Evolutionary conservation across 148 eudicot genomes (phyloP).

Genomic region (Nyssa sinensis): DNA sequence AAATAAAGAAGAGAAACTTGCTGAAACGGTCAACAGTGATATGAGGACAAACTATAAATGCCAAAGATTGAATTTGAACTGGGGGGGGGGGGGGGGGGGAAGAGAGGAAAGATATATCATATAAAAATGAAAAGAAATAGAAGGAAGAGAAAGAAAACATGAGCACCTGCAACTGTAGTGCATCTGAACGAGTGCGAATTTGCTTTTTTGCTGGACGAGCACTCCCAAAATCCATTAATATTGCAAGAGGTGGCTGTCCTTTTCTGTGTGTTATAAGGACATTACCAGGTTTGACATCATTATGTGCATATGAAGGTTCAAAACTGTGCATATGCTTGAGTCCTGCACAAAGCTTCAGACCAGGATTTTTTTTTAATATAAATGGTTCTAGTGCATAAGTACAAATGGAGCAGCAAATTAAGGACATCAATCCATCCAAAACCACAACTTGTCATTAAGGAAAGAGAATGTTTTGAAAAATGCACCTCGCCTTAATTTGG

Average conservation of each 20-base stretch:
- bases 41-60: background rate
- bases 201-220: conserved; percentile 92
- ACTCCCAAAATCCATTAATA: conserved; percentile 95
- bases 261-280: conserved; percentile 71
- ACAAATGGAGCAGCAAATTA: conserved; percentile 6
- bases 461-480: too few species aligned
- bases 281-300: conserved; percentile 96
- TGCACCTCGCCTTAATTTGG: too few species aligned
- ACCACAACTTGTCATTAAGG: background rate
- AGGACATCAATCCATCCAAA: background rate
- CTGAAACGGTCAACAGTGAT: background rate
- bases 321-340: conserved; percentile 89
- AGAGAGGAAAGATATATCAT: background rate
- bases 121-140: background rate
- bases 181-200: conserved; percentile 85
- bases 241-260: conserved; percentile 80
- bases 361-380: background rate
- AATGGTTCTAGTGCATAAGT: background rate
- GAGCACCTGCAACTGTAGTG: conserved; percentile 79
- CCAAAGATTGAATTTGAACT: background rate
- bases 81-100: background rate
- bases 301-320: conserved; percentile 93
- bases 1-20: background rate
- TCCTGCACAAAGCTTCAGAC: conserved; percentile 90
- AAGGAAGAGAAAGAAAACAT: background rate